These are phyloP conservation scores for Entophlyctis luteolus DNA, from an alignment of 192 early-diverging fungal genomes.

Conservation along the genomic window DNA sequence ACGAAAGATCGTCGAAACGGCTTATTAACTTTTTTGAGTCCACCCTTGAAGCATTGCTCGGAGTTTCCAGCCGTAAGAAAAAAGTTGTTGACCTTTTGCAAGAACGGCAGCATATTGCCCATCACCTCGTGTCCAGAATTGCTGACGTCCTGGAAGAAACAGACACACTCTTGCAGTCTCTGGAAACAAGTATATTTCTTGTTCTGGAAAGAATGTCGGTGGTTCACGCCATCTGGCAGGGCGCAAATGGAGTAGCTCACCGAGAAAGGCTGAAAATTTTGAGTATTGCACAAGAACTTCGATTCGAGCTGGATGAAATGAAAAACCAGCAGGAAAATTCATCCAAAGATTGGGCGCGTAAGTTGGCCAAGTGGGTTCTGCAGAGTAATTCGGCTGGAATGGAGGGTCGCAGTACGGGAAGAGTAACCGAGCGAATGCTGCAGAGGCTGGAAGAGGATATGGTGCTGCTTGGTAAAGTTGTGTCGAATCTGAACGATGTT, in stretches of 20 bases:
- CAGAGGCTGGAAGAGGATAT: not conserved
- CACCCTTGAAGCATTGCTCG: not conserved
- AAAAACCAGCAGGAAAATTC: not conserved
- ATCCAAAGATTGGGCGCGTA: not conserved
- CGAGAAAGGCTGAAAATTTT: constrained; percentile 1
- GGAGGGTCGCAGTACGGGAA: not conserved
- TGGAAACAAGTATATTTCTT: constrained; percentile 1
- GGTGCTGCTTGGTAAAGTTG: not conserved
- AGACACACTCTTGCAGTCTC: not conserved
- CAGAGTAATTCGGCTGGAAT: not conserved
- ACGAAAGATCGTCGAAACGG: not conserved
- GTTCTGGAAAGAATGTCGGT: not conserved
- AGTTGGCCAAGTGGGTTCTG: constrained; percentile 10
- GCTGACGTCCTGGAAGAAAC: not conserved
- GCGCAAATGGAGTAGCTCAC: constrained; percentile 7
- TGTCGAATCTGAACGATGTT: not conserved
- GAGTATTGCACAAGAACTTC: not conserved
- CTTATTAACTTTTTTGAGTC: not conserved
- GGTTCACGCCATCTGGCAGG: constrained; percentile 10
- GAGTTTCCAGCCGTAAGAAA: not conserved
- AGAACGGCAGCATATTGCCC: not conserved
- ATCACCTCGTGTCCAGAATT: not conserved
- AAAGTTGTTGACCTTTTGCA: not conserved
- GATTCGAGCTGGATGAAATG: not conserved
- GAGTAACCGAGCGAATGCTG: not conserved